Conservation (phyloP, 306 rosid genomes). For the Rubus idaeus region DNA sequence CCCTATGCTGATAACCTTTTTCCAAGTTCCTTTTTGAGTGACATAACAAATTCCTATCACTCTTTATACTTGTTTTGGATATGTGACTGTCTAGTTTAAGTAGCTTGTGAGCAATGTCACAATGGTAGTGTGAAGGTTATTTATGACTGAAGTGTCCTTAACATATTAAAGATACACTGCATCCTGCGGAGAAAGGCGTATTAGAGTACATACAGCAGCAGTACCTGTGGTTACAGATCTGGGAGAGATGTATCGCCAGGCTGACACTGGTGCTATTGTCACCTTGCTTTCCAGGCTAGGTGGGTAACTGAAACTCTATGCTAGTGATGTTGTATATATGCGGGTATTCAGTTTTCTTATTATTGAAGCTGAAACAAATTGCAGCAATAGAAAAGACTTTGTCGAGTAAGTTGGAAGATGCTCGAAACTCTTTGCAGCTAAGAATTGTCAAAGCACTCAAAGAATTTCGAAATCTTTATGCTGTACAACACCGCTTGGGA, state of each 20-base stretch:
- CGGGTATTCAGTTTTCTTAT: conserved; percentile 32
- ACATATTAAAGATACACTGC: conserved; percentile 84
- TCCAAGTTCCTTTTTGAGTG: conserved; percentile 4
- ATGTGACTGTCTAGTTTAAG: background rate
- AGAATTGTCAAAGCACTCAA: conserved; percentile 81
- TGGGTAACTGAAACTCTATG: conserved; percentile 32
- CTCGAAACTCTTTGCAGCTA: conserved; percentile 71
- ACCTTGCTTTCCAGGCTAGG: conserved; percentile 86
- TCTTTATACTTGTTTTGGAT: background rate
- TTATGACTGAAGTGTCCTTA: conserved; percentile 41
- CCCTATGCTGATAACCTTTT: background rate
- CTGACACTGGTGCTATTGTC: conserved; percentile 87
- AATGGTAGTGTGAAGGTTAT: conserved; percentile 22
- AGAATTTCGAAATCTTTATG: conserved; percentile 85
- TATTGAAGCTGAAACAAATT: conserved; percentile 33
- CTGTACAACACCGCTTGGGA: conserved; percentile 91
- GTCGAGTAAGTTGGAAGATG: conserved; percentile 89
- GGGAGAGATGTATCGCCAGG: conserved; percentile 83
- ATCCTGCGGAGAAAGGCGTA: conserved; percentile 98
- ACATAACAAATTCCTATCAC: background rate
- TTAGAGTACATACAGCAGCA: conserved; percentile 94
- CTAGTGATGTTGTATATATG: conserved; percentile 16
- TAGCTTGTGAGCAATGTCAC: conserved; percentile 8
- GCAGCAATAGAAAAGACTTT: conserved; percentile 92
- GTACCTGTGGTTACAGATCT: conserved; percentile 88